A percentile compares a stretch with the other conserved stretches of the same genome.
phyloP scores from a whole-genome alignment of 2,329 filamentous ascomycete genomes.

The Decorospora gaudefroyi region DNA sequence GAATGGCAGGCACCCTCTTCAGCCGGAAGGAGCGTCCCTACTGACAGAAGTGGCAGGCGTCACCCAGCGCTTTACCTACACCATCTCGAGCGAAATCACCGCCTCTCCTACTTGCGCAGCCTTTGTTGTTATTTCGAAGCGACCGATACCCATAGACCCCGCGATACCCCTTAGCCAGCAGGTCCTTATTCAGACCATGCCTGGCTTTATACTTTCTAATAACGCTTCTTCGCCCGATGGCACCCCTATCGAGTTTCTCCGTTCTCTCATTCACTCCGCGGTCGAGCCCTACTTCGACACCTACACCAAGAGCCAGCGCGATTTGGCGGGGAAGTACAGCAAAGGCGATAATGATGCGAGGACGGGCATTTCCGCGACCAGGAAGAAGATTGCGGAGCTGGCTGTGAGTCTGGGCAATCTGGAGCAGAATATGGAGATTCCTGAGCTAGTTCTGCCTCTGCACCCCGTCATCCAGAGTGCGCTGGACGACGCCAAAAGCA shows the following conservation, averaged over 20 bases:
- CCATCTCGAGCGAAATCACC: conserved; percentile 78
- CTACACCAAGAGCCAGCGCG: conserved; percentile 71
- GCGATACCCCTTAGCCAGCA: conserved; percentile 81
- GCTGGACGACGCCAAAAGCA: conserved; percentile 73
- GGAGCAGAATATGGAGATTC: conserved; percentile 97
- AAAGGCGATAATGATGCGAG: conserved; percentile 86
- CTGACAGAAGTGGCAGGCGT: conserved; percentile 51
- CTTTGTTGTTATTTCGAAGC: conserved; percentile 88
- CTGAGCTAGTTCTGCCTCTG: conserved; percentile 82
- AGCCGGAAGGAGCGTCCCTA: conserved; percentile 16
- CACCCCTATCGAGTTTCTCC: conserved; percentile 89
- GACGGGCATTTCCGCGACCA: conserved; percentile 93
- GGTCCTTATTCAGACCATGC: conserved; percentile 90
- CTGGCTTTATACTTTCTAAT: conserved; percentile 74
- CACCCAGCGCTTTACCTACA: conserved; percentile 67
- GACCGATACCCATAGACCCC: conserved; percentile 83
- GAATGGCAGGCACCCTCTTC: conserved; percentile 35
- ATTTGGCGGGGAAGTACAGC: conserved; percentile 58
- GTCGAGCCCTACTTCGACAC: conserved; percentile 97
- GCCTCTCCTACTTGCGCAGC: conserved; percentile 78
- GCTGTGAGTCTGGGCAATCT: conserved; percentile 88
- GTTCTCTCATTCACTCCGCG: conserved; percentile 88
- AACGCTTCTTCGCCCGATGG: conserved; percentile 71
- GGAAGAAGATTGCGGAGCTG: conserved; percentile 94
- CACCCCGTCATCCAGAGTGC: conserved; percentile 87